Base-by-base conservation (phyloP, 345 rosid species). In the Hevea brasiliensis region DNA sequence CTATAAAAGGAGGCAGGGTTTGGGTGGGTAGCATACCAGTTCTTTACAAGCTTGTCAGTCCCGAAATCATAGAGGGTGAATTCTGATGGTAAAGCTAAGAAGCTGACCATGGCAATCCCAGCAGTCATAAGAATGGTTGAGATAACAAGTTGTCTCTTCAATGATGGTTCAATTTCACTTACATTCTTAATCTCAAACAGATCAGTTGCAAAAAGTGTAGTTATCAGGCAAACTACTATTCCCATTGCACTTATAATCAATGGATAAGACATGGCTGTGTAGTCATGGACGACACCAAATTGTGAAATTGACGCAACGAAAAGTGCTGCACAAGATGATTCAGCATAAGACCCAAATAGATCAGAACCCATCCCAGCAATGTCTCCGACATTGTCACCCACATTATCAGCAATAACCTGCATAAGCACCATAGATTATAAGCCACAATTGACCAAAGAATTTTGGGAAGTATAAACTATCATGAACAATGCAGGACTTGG, bases 331-430 rank as follows among this genome's bases (percentile, higher is more conserved):
- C 94, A 87, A 2, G 91, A 81, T 62, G 94, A 80, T 67, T 89
- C 91, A 14, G 94, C 91, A 62, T 89, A 89, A 44, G 94, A 89
- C 0, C 91, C 91, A 10, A 87, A 89, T 8, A 89, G 79, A 45
- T 87, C 91, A 37, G 87, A 87, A 32, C 94, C 94, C 94, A 87
- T 89, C 21, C 94, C 94, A 0, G 89, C 89, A 76, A 89, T 87
- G 27, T 87, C 94, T 60, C 94, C 94, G 42, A 89, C 94, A 47
- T 89, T 89, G 80, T 89, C 86, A 21, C 91, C 91, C 79, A 89
- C 91, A 60, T 89, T 89, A 69, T 89, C 94, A 10, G 94, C 94
- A 76, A 84, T 87, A 26, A 87, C 94, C 91, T 89, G 85, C 47
- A 65, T 7, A 66, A 29, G 68, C 20, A 58, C 26, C 51, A n/a